Base-by-base conservation (phyloP, 2,329 filamentous ascomycete genomes). In the Colletotrichum eleusines region DNA sequence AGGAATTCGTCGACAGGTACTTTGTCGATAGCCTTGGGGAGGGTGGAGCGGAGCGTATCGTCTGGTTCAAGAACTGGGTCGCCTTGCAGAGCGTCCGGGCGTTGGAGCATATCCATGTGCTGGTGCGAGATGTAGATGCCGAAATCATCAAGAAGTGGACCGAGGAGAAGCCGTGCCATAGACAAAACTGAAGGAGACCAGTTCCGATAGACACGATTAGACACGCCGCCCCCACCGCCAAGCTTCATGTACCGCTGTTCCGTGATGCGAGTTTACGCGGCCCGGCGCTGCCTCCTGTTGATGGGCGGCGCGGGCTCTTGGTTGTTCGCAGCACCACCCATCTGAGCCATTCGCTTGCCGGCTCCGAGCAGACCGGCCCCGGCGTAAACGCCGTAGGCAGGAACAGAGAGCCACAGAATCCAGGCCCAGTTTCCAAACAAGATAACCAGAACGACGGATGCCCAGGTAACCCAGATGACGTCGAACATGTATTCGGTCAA, bases 401-500 rank as follows among this genome's bases (percentile, higher is more conserved):
- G 88, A 5, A 90, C 83, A 28, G 85, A 77, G 20, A 81, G 77
- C 86, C 87, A 90, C 14, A 89, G 75, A 26, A 88, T 78, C 87
- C 87, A 90, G 18, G 83, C 93, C 84, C 91, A 91, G 79, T 98
- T 94, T 5, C 96, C 96, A 58, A 95, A 88, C 35, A 97, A 73
- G 20, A 92, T 87, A 18, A 91, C 94, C n/a, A 92, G 80, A 11
- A 91, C 81, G 50, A 94, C 84, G 64, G 91, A 92, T 14, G 89
- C 90, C 91, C 95, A 98, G 0, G 94, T 98, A 84, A 97, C 94
- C 89, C 97, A 98, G 63, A 97, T 85, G 60, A 97, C 89, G 82
- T 99, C 96, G 88, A 97, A 99, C 92, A 98, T 94, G 85, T 97
- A 98, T 83, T 98, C 96, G 14, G 95, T 98, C 84, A 99, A 83